These are phyloP conservation scores for Plasmopara viticola DNA, from an alignment of 352 stramenopile species.

Conservation along the genomic window DNA sequence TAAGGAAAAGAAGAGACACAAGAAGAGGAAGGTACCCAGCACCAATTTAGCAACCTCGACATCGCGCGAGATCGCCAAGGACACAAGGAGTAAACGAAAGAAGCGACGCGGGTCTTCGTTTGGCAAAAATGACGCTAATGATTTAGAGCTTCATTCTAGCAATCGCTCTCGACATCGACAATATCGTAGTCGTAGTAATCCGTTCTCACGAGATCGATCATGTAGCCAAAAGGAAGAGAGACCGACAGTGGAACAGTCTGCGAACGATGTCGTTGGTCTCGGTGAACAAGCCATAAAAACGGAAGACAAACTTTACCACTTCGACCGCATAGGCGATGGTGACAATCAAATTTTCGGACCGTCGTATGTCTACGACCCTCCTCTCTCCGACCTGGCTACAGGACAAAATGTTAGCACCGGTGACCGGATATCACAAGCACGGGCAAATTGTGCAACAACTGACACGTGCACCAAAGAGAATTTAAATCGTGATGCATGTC, in stretches of 20 bases:
- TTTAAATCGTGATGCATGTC: conserved; percentile 8
- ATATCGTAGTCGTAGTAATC: too few species aligned
- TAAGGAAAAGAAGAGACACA: conserved; percentile 25
- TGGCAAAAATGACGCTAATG: conserved; percentile 12
- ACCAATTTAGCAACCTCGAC: conserved; percentile 6
- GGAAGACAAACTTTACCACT: conserved; percentile 49
- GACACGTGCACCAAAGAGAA: neutral
- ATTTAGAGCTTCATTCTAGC: neutral
- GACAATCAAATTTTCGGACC: conserved; percentile 69
- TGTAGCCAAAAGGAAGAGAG: too few species aligned
- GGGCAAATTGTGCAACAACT: conserved; percentile 8
- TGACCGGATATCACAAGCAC: conserved; percentile 24
- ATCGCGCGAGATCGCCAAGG: conserved; percentile 18
- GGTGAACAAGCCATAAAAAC: neutral
- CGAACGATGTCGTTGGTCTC: conserved; percentile 8
- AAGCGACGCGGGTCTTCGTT: conserved; percentile 17
- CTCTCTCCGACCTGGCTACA: conserved; percentile 55
- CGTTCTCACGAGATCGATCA: too few species aligned
- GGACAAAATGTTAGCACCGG: conserved; percentile 39
- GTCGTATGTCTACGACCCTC: conserved; percentile 56
- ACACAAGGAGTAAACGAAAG: conserved; percentile 33
- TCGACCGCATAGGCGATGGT: conserved; percentile 53
- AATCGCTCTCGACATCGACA: conserved; percentile 2
- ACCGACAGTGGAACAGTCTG: conserved; percentile 8
- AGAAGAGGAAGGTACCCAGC: conserved; percentile 11